Base-by-base conservation (phyloP, 2,329 filamentous ascomycete species). In the Pestalotiopsis sp. region DNA sequence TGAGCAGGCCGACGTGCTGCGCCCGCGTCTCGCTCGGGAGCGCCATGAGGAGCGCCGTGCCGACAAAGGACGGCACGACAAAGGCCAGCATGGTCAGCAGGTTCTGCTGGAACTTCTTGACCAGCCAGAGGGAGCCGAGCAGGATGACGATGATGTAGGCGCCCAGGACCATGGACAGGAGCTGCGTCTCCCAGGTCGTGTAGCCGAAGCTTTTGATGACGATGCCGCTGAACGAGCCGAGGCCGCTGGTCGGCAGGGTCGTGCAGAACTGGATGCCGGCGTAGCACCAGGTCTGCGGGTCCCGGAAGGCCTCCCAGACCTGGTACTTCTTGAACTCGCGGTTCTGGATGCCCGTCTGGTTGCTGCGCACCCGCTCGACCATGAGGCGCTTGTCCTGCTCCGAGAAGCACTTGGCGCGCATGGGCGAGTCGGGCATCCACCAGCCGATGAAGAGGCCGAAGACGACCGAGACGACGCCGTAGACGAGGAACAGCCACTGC, bases 131-230 rank as follows among this genome's bases (percentile, higher is more conserved):
- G 0, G 91, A 92, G 0, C 82, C 82, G 31, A 94, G 80, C 1
- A 94, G 82, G 3, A 93, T 87, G 62, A 91, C 82, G 70, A 94
- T 92, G 73, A 94, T 93, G 72, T 92, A 92, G 52, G 87, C 88
- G 4, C 92, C 92, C 0, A 93, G 82, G 0, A 93, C 92, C 90
- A 94, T 93, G 52, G 91, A 87, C 27, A 95, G 81, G 1, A 95
- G 82, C 79, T 94, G 92, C 0, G 92, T 93, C 78, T 94, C 81
- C 6, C 93, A 82, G 0, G 83, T 81, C 0, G 81, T 85, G 74
- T 94, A 95, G 0, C 90, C 81, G 69, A 94, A 90, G n/a, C 84
- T 83, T 67, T 85, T 73, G 78, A 94, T 93, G 73, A 95, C 91
- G 73, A 94, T 91, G 71, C 91, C 91, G 66, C 91, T 89, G 76